A percentile compares a stretch with the other conserved stretches of the same genome.
phyloP scores from a whole-genome alignment of 2,329 filamentous ascomycete genomes.

The Diplodia mutila region DNA sequence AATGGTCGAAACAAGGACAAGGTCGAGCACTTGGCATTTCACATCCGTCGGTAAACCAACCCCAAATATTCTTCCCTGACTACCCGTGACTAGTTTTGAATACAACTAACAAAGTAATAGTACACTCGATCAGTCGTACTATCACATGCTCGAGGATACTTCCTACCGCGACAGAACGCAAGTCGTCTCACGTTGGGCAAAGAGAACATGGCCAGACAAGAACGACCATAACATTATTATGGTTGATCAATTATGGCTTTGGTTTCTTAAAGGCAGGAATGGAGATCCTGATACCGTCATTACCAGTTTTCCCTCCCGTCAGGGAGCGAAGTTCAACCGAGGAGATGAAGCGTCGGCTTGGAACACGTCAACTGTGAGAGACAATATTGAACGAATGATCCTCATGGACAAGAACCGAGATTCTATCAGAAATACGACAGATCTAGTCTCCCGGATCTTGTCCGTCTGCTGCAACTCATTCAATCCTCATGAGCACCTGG shows the following conservation, averaged over 20 bases:
- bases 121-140: constrained; percentile 20
- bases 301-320: constrained; percentile 11
- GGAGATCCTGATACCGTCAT: constrained; percentile 7
- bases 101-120: not conserved
- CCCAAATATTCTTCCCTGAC: not conserved
- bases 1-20: not conserved
- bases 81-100: too few species aligned
- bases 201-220: not conserved
- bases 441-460: constrained; percentile 28
- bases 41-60: not conserved
- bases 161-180: constrained; percentile 17
- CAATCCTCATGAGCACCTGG: constrained; percentile 59
- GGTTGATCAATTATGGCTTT: constrained; percentile 72
- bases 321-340: constrained; percentile 1
- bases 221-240: constrained; percentile 65
- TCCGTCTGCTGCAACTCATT: constrained; percentile 58
- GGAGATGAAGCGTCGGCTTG: not conserved
- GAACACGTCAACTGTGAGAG: not conserved
- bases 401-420: constrained; percentile 21
- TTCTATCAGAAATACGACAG: constrained; percentile 21
- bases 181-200: constrained; percentile 19
- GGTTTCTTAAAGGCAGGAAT: constrained; percentile 52
- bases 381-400: constrained; percentile 25
- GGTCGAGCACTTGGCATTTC: not conserved
- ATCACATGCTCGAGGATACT: constrained; percentile 23